Base-by-base conservation (phyloP, 768 basidiomycete genomes). In the Boletus vermiculosoides region DNA sequence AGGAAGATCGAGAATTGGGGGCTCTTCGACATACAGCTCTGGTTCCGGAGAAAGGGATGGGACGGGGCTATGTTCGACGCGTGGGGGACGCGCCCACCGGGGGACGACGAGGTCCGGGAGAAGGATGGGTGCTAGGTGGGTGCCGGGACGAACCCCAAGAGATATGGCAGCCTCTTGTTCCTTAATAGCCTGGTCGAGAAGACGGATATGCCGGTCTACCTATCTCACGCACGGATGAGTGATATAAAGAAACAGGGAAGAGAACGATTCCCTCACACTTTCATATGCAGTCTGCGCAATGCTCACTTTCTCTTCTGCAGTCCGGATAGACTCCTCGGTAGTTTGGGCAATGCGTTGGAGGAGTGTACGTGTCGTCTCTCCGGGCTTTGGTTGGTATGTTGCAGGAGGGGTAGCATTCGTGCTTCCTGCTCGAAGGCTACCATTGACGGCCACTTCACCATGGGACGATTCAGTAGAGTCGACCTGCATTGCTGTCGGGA, bases 131-230 rank as follows among this genome's bases (percentile, higher is more conserved):
- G 80, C 78, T 54, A 71, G 80, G 71, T 73, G 83, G 0, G 83
- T 83, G 12, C 82, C 83, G 5, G 78, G 76, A 12, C 80, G 78
- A 22, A 78, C 72, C 20, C 83, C 83, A 20, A 83, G 73, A 12
- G 79, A 76, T 45, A 86, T 78, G 18, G 79, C 74, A 33, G 79
- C 77, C 64, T 86, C 82, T 63, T 84, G 81, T 57, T 84, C 81
- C 48, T 80, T 79, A 54, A 88, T 82, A n/a, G 81, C 86, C 63
- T 90, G 83, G 61, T 94, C 90, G 23, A 94, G 75, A 40, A 89
- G 78, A 23, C 86, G 83, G 30, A 90, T 85, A 65, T 93, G 90
- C 36, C 92, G 80, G 60, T 92, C 88, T 13, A 92, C 81, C 92
- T 94, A 54, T 45, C 18, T 18, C 40, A 22, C 6, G 13, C 12